Conservation (phyloP, 257 asterid genomes). For the Nyctanthes arbortristis region DNA sequence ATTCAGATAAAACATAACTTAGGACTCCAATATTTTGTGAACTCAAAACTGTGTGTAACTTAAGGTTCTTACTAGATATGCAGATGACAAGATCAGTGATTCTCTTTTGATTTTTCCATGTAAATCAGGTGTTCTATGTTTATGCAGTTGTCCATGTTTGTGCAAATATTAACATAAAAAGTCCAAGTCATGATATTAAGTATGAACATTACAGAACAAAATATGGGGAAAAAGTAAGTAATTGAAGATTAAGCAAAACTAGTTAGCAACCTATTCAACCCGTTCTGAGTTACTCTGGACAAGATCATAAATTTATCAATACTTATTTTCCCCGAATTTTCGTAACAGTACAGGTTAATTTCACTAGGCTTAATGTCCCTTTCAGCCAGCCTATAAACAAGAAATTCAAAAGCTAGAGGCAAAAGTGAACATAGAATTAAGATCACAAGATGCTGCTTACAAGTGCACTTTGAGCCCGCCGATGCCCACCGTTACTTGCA, state of each 20-base stretch:
- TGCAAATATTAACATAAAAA: not conserved
- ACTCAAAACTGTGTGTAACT: not conserved
- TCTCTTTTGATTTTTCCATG: not conserved
- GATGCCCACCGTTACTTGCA: constrained; percentile 53
- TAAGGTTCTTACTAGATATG: not conserved
- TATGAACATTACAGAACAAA: not conserved
- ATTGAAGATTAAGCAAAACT: not conserved
- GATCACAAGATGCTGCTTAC: constrained; percentile 40
- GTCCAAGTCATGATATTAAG: not conserved
- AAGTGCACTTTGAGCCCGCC: constrained; percentile 82
- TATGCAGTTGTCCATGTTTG: not conserved
- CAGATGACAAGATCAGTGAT: not conserved
- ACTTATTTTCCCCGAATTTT: not conserved
- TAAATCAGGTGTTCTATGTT: not conserved
- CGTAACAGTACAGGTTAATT: not conserved
- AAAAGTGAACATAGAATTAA: not conserved
- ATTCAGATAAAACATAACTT: not conserved
- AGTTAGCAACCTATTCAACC: not conserved
- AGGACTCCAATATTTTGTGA: not conserved
- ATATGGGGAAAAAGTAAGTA: not conserved
- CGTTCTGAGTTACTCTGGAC: too few species aligned
- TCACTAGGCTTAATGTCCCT: not conserved
- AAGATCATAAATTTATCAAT: not conserved
- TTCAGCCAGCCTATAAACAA: not conserved
- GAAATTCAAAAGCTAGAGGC: constrained; percentile 12